These are phyloP conservation scores for Kwoniella dejecticola DNA, from an alignment of 768 basidiomycete genomes.

Conservation along the genomic window DNA sequence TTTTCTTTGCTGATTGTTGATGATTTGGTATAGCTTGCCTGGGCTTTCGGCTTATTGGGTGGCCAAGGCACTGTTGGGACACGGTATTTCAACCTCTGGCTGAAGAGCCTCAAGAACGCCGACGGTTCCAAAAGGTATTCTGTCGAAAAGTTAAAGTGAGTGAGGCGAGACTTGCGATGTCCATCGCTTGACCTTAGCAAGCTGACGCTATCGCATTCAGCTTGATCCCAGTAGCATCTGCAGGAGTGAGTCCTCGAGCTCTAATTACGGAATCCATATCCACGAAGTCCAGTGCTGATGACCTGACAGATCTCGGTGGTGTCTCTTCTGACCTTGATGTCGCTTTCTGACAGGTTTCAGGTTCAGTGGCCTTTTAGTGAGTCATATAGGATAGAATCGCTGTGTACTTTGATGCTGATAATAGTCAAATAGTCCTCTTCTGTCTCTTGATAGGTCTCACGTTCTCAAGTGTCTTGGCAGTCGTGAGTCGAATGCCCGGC, in stretches of 20 bases:
- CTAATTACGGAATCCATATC: background rate
- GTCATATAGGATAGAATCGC: background rate
- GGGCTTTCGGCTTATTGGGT: too few species aligned
- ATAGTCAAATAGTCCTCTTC: slow-evolving; percentile 6
- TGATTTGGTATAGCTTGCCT: too few species aligned
- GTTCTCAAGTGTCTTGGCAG: slow-evolving; percentile 7
- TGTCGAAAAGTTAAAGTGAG: too few species aligned
- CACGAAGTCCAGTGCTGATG: background rate
- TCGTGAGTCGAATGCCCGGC: background rate
- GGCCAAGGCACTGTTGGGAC: background rate
- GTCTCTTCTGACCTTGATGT: slow-evolving; percentile 10
- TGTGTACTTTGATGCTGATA: background rate
- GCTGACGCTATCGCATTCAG: too few species aligned
- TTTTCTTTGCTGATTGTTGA: too few species aligned
- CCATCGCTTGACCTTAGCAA: too few species aligned
- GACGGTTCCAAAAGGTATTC: background rate
- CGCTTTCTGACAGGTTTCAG: slow-evolving; percentile 13
- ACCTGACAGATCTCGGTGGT: slow-evolving; percentile 13
- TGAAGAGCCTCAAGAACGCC: slow-evolving; percentile 5
- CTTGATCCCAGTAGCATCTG: background rate
- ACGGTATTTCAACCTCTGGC: slow-evolving; percentile 14
- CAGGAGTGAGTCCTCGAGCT: background rate
- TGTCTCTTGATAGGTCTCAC: slow-evolving; percentile 1
- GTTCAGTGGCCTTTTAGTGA: slow-evolving; percentile 14
- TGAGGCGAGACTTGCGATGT: too few species aligned